phyloP scores from a whole-genome alignment of 108 stramenopile species.

The Skeletonema costatum region DNA sequence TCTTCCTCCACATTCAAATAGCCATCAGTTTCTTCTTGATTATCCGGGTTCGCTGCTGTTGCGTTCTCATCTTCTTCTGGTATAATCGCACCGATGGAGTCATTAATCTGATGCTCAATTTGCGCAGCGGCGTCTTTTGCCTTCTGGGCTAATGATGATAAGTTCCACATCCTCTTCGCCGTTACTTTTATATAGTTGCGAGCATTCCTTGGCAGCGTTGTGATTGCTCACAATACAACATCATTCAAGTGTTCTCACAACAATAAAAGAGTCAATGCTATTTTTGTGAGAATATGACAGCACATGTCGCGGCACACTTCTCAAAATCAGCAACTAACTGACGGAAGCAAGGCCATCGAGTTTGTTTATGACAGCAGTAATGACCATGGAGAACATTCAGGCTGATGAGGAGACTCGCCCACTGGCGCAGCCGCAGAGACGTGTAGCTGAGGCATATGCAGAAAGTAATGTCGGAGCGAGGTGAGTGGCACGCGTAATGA shows the following conservation, averaged over 20 bases:
- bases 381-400: constrained; percentile 25
- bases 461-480: background rate
- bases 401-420: constrained; percentile 26
- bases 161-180: constrained; percentile 5
- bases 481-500: background rate
- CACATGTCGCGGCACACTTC: too few relatives aligned
- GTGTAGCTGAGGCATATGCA: constrained; percentile 34
- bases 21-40: constrained; percentile 1
- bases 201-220: background rate
- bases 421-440: constrained; percentile 5
- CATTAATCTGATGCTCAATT: constrained; percentile 15
- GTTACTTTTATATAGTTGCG: background rate
- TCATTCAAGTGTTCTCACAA: too few relatives aligned
- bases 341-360: too few relatives aligned
- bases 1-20: constrained; percentile 4
- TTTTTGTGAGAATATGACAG: too few relatives aligned
- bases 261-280: background rate
- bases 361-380: background rate
- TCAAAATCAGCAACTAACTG: too few relatives aligned
- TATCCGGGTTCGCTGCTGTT: background rate
- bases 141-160: constrained; percentile 14
- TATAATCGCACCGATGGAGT: background rate
- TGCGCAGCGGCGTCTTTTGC: constrained; percentile 16
- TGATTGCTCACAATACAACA: background rate
- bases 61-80: background rate